Evolutionary conservation across 2,329 filamentous ascomycete species (phyloP).

Genomic region (Xenosphaeropsis pyriputrescens): DNA sequence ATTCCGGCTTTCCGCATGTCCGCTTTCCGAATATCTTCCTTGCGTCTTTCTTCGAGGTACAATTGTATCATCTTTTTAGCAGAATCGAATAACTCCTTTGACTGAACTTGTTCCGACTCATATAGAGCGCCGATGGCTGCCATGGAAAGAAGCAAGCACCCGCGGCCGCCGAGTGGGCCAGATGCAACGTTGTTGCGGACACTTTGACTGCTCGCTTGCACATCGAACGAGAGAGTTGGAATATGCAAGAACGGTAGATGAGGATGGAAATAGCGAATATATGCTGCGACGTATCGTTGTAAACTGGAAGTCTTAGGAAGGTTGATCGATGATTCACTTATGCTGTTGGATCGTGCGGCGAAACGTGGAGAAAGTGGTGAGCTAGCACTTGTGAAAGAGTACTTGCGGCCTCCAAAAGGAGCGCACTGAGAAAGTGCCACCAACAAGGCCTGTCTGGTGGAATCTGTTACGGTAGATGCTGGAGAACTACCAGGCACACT

Average conservation of each 20-base stretch:
- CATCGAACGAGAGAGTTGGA: slow-evolving; percentile 80
- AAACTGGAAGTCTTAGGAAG: slow-evolving; percentile 75
- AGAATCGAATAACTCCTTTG: slow-evolving; percentile 78
- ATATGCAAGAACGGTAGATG: slow-evolving; percentile 92
- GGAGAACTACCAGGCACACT: slow-evolving; percentile 37
- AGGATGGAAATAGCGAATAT: slow-evolving; percentile 85
- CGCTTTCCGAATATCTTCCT: slow-evolving; percentile 60
- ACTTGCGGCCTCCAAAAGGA: slow-evolving; percentile 44
- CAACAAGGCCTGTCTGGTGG: slow-evolving; percentile 45
- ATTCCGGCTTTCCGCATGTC: slow-evolving; percentile 37
- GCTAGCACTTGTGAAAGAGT: slow-evolving; percentile 42
- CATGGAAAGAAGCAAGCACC: slow-evolving; percentile 78
- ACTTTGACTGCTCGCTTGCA: slow-evolving; percentile 51
- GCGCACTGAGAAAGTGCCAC: slow-evolving; percentile 40
- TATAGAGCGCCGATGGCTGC: slow-evolving; percentile 75
- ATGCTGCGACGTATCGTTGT: slow-evolving; percentile 79
- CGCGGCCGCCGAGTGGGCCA: slow-evolving; percentile 57
- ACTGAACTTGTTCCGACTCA: slow-evolving; percentile 67
- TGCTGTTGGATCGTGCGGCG: slow-evolving; percentile 30
- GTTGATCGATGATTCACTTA: slow-evolving; percentile 33
- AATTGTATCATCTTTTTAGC: slow-evolving; percentile 92
- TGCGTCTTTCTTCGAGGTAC: slow-evolving; percentile 82
- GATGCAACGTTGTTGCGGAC: slow-evolving; percentile 38
- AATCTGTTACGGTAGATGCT: slow-evolving; percentile 49
- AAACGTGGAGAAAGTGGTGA: slow-evolving; percentile 39